Evolutionary conservation across 345 rosid genomes (phyloP), one percentile per base, ranked within the genome.

Genomic region (Arabidopsis suecica): DNA sequence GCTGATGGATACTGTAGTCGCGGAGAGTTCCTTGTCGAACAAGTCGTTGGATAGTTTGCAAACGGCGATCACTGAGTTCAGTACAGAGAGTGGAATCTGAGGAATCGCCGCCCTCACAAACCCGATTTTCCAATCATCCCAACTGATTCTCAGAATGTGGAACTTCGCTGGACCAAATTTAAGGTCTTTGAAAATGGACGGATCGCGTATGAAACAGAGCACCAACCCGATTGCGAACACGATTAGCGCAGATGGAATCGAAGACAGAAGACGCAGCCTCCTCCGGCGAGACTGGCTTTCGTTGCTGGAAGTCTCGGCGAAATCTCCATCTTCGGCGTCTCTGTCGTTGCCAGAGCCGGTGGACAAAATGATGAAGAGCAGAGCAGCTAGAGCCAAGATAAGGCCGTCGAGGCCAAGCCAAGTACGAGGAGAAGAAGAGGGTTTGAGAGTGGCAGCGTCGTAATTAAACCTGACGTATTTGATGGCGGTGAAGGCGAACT

Each of bases 101-200:
- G 98, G 98, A 42, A 93, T 83, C 3, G 98, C 94, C 0, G 90
- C 98, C n/a, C 88, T 78, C 2, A 93, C 38, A 72, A 93, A 90
- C 55, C 98, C 98, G 6, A 74, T 70, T 73, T 90, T 93, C 98
- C 98, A 93, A 72, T 93, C 98, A 7, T 93, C 91, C 94, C 88
- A 88, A 7, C 86, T 88, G 28, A 88, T 85, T 16, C 65, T 83
- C 57, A 93, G 50, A 44, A 93, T 30, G 0, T 69, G 78, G 10
- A 93, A 81, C 59, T 69, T 85, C 1, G 93, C 87, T 0, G 98
- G 98, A 32, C 98, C 97, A 11, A 90, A 85, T 44, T 47, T 82
- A 7, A 91, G 80, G 70, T 86, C 82, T 30, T 53, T 62, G 37
- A 85, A 75, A 28, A 86, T 86, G 0, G 87, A 68, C 1, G 92